phyloP scores from a whole-genome alignment of 2,329 filamentous ascomycete genomes.

The Aspergillus fijiensis region DNA sequence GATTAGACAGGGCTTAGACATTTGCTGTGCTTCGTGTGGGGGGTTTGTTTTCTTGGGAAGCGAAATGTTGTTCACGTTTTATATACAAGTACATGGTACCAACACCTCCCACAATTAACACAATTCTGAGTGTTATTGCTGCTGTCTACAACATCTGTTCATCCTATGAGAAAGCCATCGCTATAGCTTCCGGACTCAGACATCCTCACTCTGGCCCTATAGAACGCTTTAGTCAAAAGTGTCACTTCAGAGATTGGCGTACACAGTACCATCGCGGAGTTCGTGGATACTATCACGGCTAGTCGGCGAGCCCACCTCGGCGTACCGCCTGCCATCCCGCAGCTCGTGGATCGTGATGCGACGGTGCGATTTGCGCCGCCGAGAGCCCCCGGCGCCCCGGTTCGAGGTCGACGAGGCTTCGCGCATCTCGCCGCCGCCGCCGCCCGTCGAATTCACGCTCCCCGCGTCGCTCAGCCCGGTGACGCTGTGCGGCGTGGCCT shows the following conservation, averaged over 20 bases:
- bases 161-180: neutral
- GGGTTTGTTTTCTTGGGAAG: neutral
- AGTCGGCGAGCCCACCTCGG: constrained; percentile 41
- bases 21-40: neutral
- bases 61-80: neutral
- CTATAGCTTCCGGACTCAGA: neutral
- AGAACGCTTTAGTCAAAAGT: neutral
- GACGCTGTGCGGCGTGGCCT: constrained; percentile 27
- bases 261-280: constrained; percentile 44
- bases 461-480: constrained; percentile 33
- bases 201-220: neutral
- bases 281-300: constrained; percentile 43
- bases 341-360: constrained; percentile 45
- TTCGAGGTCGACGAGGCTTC: constrained; percentile 23
- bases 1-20: neutral
- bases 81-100: neutral
- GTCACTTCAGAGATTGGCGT: constrained; percentile 38
- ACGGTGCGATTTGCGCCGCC: constrained; percentile 32
- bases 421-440: constrained; percentile 14
- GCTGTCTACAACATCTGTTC: too few species aligned
- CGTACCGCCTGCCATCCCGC: constrained; percentile 43
- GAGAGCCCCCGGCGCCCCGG: constrained; percentile 23
- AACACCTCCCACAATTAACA: neutral
- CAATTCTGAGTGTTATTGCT: too few species aligned
- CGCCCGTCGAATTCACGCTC: constrained; percentile 27